Evolutionary conservation across 2,329 filamentous ascomycete species (phyloP).

Genomic region (Aureobasidium zeae): DNA sequence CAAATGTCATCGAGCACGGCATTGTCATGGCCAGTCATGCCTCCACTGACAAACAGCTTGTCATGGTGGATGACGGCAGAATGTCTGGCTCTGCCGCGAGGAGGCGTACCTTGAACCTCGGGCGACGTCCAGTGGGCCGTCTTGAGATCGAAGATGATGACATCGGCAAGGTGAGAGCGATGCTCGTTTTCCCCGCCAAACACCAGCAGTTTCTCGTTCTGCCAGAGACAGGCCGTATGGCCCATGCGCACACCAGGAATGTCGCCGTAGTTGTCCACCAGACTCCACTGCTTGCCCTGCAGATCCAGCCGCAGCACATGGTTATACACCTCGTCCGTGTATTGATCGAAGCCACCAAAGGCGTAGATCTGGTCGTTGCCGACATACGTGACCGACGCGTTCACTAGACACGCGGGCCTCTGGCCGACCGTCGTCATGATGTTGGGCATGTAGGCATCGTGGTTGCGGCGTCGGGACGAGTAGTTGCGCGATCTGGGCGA

Average conservation of each 20-base stretch:
- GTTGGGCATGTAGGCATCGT: constrained; percentile 73
- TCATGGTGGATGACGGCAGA: constrained; percentile 92
- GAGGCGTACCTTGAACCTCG: constrained; percentile 71
- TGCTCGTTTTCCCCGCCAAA: constrained; percentile 99
- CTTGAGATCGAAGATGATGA: constrained; percentile 91
- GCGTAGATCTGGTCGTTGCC: constrained; percentile 96
- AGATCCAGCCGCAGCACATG: constrained; percentile 88
- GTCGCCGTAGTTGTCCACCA: constrained; percentile 97
- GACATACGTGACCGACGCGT: constrained; percentile 97
- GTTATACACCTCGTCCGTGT: constrained; percentile 98
- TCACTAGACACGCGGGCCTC: constrained; percentile 87
- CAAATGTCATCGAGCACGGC: constrained; percentile 92
- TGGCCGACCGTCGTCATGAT: constrained; percentile 54
- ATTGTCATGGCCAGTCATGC: constrained; percentile 88
- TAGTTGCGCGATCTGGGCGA: constrained; percentile 59
- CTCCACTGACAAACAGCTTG: constrained; percentile 89
- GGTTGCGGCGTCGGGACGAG: constrained; percentile 38
- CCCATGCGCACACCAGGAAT: constrained; percentile 97
- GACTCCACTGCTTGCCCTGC: constrained; percentile 78
- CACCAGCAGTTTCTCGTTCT: constrained; percentile 89
- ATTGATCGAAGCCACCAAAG: constrained; percentile 97
- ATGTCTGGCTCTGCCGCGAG: constrained; percentile 84
- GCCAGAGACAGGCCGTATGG: constrained; percentile 88
- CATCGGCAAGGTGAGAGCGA: constrained; percentile 84
- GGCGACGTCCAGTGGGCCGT: constrained; percentile 94